Evolutionary conservation across 2,329 filamentous ascomycete species (phyloP).

Genomic region (Penicillium sp.): DNA sequence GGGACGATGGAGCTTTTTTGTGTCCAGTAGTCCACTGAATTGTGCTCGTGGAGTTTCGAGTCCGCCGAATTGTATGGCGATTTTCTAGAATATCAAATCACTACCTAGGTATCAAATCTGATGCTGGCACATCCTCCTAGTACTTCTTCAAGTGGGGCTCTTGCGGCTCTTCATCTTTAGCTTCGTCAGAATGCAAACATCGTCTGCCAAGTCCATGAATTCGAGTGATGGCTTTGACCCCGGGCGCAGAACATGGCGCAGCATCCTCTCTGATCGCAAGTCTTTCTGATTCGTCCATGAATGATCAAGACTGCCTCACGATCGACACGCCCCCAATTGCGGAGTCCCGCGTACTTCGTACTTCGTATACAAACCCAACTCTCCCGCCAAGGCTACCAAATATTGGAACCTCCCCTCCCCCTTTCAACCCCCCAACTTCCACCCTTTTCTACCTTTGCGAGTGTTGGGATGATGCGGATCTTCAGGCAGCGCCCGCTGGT

Average conservation of each 20-base stretch:
- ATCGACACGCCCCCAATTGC: background rate
- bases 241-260: no score
- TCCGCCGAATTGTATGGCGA: slow-evolving; percentile 42
- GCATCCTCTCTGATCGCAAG: no score
- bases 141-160: background rate
- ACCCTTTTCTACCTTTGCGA: background rate
- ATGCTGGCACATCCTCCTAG: background rate
- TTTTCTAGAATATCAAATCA: no score
- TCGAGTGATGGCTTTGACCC: no score
- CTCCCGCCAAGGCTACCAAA: no score
- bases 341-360: background rate
- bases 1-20: slow-evolving; percentile 36
- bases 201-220: no score
- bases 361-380: background rate
- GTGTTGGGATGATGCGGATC: slow-evolving; percentile 2
- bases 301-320: background rate
- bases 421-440: no score
- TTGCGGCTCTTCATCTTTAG: no score
- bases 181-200: no score
- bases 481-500: slow-evolving; percentile 2
- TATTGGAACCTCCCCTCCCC: no score
- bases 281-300: no score
- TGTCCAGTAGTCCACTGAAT: slow-evolving; percentile 39
- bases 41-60: slow-evolving; percentile 38
- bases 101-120: background rate